Percentiles rank a stretch among this genome's conserved stretches.
Evolutionary conservation across 306 rosid genomes (phyloP).

Genomic region (Acacia confusa): DNA sequence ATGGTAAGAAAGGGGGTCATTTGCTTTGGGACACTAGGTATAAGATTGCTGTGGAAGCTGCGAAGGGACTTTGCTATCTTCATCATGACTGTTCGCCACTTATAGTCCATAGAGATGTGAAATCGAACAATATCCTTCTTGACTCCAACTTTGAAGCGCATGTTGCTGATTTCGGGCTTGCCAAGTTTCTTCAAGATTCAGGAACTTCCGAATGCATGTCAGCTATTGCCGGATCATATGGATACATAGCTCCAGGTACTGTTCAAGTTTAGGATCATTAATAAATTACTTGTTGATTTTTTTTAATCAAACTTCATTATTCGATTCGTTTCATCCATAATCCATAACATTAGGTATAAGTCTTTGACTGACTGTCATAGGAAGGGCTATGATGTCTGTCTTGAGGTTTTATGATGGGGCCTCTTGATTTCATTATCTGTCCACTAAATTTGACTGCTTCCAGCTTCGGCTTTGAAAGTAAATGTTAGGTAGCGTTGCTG

Average conservation of each 20-base stretch:
- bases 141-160: conserved; percentile 89
- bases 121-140: conserved; percentile 93
- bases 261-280: conserved; percentile 22
- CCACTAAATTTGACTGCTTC: conserved; percentile 17
- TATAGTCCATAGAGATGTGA: conserved; percentile 89
- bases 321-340: conserved; percentile 16
- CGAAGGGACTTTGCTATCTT: conserved; percentile 94
- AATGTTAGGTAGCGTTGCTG: conserved; percentile 38
- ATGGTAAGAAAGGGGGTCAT: conserved; percentile 97
- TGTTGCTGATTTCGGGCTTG: conserved; percentile 98
- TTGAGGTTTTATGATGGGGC: conserved; percentile 25
- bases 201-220: conserved; percentile 99
- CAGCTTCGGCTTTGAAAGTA: conserved; percentile 34
- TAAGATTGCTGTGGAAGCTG: conserved; percentile 90
- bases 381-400: conserved; percentile 31
- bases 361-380: conserved; percentile 30
- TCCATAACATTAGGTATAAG: conserved; percentile 28
- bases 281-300: conserved; percentile 9
- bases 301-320: conserved; percentile 17
- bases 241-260: conserved; percentile 97
- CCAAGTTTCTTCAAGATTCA: conserved; percentile 96
- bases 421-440: conserved; percentile 9
- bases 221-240: conserved; percentile 97
- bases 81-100: conserved; percentile 97
- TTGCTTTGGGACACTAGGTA: conserved; percentile 89